phyloP scores from a whole-genome alignment of 495 filamentous ascomycete genomes.

The Penicillium daleae region DNA sequence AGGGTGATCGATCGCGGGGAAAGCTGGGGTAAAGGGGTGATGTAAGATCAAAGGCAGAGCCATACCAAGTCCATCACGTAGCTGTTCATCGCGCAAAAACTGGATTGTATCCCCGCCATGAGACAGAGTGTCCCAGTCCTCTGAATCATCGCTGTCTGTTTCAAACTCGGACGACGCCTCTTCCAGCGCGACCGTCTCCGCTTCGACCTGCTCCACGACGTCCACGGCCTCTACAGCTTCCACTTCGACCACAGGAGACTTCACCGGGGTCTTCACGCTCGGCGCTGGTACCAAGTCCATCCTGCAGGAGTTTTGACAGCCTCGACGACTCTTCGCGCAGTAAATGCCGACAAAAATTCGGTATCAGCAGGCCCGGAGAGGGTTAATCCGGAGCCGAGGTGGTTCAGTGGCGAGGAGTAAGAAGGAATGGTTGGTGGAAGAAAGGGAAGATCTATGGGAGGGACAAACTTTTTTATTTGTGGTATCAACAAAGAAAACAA shows the following conservation, averaged over 20 bases:
- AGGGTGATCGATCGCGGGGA: slow-evolving; percentile 32
- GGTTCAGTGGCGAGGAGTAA: slow-evolving; percentile 20
- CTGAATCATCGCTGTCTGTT: slow-evolving; percentile 64
- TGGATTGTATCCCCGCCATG: slow-evolving; percentile 71
- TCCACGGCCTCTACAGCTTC: slow-evolving; percentile 49
- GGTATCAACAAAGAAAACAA: slow-evolving; percentile 41
- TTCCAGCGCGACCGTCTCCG: slow-evolving; percentile 34
- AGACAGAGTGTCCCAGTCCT: slow-evolving; percentile 69
- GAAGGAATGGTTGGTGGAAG: slow-evolving; percentile 13
- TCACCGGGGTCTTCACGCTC: slow-evolving; percentile 43
- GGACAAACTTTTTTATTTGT: slow-evolving; percentile 20
- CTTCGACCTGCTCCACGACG: slow-evolving; percentile 31
- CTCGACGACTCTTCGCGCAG: slow-evolving; percentile 41
- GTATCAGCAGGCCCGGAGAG: slow-evolving; percentile 34
- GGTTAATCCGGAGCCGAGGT: slow-evolving; percentile 42
- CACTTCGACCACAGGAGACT: slow-evolving; percentile 51
- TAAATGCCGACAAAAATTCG: slow-evolving; percentile 40
- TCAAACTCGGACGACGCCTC: slow-evolving; percentile 49
- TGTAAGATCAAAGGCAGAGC: slow-evolving; percentile 16
- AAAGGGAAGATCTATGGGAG: slow-evolving; percentile 11
- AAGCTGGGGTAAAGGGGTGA: slow-evolving; percentile 28
- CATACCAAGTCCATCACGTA: slow-evolving; percentile 57
- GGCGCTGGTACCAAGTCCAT: slow-evolving; percentile 51
- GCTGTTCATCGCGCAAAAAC: slow-evolving; percentile 62
- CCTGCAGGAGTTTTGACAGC: slow-evolving; percentile 42